Evolutionary conservation across 2,329 filamentous ascomycete genomes (phyloP).

Genomic region (Aspergillus bombycis): DNA sequence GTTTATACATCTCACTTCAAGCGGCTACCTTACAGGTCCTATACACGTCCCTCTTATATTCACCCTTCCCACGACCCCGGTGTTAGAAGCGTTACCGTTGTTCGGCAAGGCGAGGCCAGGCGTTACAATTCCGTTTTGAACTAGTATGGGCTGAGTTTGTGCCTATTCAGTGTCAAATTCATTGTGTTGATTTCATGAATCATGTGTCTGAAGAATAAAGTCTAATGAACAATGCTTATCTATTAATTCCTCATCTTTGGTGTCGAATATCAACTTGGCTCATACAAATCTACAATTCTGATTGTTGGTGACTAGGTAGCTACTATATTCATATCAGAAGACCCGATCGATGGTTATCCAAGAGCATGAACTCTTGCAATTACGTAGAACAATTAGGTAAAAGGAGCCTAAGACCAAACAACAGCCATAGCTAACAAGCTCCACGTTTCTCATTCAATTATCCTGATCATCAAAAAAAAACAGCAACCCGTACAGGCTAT

Average conservation of each 20-base stretch:
- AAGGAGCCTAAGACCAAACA: background rate
- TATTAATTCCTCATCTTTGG: background rate
- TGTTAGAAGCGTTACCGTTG: conserved; percentile 35
- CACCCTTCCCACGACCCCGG: conserved; percentile 21
- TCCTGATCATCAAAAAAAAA: conserved; percentile 15
- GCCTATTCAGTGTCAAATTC: background rate
- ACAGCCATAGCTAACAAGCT: background rate
- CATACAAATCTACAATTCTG: conserved; percentile 4
- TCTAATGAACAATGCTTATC: conserved; percentile 9
- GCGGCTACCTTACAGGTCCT: background rate
- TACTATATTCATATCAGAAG: background rate
- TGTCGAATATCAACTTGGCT: background rate
- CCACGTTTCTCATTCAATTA: conserved; percentile 17
- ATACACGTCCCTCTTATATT: background rate
- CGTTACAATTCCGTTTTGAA: conserved; percentile 28
- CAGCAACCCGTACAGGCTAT: conserved; percentile 1
- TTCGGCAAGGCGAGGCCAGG: conserved; percentile 30
- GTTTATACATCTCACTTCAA: background rate
- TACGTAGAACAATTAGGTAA: background rate
- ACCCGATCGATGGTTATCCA: background rate
- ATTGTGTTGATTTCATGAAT: conserved; percentile 3
- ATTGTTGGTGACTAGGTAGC: background rate
- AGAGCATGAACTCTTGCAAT: background rate
- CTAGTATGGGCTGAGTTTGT: background rate
- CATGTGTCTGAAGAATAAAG: conserved; percentile 10